A percentile compares a stretch with the other conserved stretches of the same genome.
Conservation (phyloP, 1,284 basidiomycete species). For the Serendipita sp. region DNA sequence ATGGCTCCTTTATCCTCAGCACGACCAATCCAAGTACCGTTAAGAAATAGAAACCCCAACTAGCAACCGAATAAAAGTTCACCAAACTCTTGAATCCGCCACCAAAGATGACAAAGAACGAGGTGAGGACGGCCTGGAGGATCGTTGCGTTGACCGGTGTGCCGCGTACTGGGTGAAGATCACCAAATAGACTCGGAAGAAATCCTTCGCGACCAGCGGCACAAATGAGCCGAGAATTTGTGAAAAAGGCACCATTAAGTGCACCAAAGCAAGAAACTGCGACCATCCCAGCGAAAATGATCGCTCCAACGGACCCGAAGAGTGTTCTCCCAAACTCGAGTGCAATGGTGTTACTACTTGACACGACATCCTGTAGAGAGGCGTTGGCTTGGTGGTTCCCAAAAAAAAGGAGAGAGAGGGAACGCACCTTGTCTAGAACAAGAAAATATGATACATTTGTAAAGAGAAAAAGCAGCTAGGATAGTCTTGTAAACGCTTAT, state of each 20-base stretch:
- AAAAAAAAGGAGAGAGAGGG: slow-evolving; percentile 20
- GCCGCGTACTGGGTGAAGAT: slow-evolving; percentile 52
- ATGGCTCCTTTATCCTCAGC: slow-evolving; percentile 81
- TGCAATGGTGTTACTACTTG: slow-evolving; percentile 82
- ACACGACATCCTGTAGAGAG: slow-evolving; percentile 37
- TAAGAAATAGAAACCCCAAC: slow-evolving; percentile 84
- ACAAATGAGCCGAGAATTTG: slow-evolving; percentile 71
- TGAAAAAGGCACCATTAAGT: slow-evolving; percentile 77
- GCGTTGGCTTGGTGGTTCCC: neutral
- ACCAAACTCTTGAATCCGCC: slow-evolving; percentile 79
- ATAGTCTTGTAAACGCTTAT: neutral
- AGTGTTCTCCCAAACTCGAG: slow-evolving; percentile 84
- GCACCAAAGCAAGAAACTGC: slow-evolving; percentile 91
- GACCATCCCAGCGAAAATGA: slow-evolving; percentile 79
- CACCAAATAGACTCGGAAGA: slow-evolving; percentile 69
- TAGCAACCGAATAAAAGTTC: slow-evolving; percentile 77
- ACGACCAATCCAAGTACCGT: slow-evolving; percentile 81
- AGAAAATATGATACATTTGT: slow-evolving; percentile 88
- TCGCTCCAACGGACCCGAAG: slow-evolving; percentile 75
- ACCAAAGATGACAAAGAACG: slow-evolving; percentile 66
- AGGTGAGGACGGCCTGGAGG: slow-evolving; percentile 62
- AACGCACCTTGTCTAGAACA: slow-evolving; percentile 65
- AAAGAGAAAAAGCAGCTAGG: slow-evolving; percentile 58
- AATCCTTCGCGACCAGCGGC: slow-evolving; percentile 82
- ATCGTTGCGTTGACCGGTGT: slow-evolving; percentile 79